Percentiles rank a stretch among this genome's conserved stretches.
Evolutionary conservation across 495 filamentous ascomycete species (phyloP).

Genomic region (Podospora tetraspora): DNA sequence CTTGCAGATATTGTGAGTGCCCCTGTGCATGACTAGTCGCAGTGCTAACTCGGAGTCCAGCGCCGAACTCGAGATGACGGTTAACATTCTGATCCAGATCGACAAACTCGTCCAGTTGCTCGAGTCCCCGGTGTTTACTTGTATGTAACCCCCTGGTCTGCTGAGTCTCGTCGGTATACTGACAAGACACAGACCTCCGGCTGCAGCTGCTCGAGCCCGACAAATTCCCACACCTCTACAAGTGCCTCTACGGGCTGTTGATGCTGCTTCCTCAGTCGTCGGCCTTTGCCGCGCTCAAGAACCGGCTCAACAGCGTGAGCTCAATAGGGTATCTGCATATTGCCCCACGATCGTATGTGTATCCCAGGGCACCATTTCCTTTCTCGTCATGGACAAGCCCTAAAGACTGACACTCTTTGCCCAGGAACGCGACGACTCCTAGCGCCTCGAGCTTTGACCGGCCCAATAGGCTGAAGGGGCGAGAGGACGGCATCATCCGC

Average conservation of each 20-base stretch:
- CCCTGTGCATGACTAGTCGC: not conserved
- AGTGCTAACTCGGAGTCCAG: conserved; percentile 39
- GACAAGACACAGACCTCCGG: conserved; percentile 62
- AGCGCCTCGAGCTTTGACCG: conserved; percentile 61
- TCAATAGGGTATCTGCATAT: conserved; percentile 94
- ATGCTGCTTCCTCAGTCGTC: conserved; percentile 98
- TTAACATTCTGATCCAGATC: conserved; percentile 97
- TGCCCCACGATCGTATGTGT: conserved; percentile 70
- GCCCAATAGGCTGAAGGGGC: conserved; percentile 72
- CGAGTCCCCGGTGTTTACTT: conserved; percentile 97
- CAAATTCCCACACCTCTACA: conserved; percentile 92
- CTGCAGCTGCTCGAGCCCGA: conserved; percentile 98
- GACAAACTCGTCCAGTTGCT: conserved; percentile 97
- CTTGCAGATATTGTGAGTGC: conserved; percentile 83
- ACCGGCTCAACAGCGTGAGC: conserved; percentile 91
- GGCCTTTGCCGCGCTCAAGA: conserved; percentile 94
- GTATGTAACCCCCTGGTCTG: conserved; percentile 39
- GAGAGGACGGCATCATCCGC: conserved; percentile 76
- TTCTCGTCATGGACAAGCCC: conserved; percentile 18
- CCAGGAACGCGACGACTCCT: conserved; percentile 44
- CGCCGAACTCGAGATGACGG: conserved; percentile 97
- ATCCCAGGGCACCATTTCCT: conserved; percentile 16
- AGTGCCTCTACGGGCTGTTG: conserved; percentile 93
- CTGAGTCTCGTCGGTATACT: not conserved
- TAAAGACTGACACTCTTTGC: conserved; percentile 21